Evolutionary conservation across 345 rosid genomes (phyloP).

Genomic region (Punica granatum): DNA sequence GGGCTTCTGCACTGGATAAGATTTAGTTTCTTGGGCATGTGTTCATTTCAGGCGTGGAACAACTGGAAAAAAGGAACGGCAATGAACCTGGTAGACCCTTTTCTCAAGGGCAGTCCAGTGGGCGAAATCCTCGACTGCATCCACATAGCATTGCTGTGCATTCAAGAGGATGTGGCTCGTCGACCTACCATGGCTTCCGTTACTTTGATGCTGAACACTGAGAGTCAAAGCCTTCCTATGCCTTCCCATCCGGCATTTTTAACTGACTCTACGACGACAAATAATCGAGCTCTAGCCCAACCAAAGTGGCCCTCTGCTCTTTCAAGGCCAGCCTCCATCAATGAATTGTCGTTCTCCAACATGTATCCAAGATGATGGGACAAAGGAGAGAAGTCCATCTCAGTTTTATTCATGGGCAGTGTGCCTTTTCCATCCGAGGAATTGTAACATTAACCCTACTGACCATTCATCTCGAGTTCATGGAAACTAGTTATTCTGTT

Average conservation of each 20-base stretch:
- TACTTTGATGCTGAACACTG: constrained; percentile 4
- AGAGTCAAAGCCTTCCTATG: not conserved
- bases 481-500: no score
- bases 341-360: no score
- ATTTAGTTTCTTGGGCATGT: not conserved
- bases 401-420: no score
- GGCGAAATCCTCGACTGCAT: constrained; percentile 16
- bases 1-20: no score
- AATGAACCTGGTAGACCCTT: not conserved
- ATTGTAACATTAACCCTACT: no score
- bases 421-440: no score
- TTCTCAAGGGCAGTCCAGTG: not conserved
- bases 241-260: not conserved
- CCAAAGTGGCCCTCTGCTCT: not conserved
- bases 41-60: constrained; percentile 18
- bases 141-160: constrained; percentile 23
- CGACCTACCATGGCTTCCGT: constrained; percentile 27
- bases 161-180: constrained; percentile 18
- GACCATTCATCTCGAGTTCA: no score
- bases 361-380: no score
- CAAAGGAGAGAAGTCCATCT: no score
- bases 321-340: not conserved
- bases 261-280: not conserved
- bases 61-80: constrained; percentile 16
- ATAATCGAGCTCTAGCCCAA: not conserved